Base-by-base conservation (phyloP, 441 rosid species). In the Capsella rubella region DNA sequence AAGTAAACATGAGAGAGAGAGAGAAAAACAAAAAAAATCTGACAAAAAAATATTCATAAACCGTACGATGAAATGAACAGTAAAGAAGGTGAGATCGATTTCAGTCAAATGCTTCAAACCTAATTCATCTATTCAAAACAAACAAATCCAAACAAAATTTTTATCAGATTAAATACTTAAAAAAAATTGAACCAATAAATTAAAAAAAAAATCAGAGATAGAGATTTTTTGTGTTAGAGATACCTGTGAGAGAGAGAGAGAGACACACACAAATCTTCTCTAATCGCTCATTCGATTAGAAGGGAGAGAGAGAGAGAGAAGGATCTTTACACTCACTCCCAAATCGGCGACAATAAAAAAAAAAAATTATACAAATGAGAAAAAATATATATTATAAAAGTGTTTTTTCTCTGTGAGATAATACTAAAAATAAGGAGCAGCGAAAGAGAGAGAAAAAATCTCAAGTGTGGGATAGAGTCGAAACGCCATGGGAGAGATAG, bases 81-180 rank as follows among this genome's bases (percentile, higher is more conserved):
- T 58, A 42, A 72, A 47, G 57, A 54, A 64, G 47, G 37, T 56
- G 71, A 8, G 56, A 73, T 73, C 77, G 56, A 63, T 35, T 35
- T 75, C 74, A 61, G 51, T 21, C 25, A 21, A 21, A 21, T 21
- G 25, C 25, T 21, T 21, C 25, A 21, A 21, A 21, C 25, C 25
- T 21, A 21, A 21, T 21, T 21, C 25, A 21, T 21, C 25, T 2
- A 21, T 21, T 21, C 25, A 21, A 21, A 21, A 21, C 25, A 21
- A 21, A 21, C 25, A 21, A 21, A 21, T 21, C 25, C 25, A 21
- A 21, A 21, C 25, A 21, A 21, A 21, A 21, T 1, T 1, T 21
- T 21, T 21, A 2, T 2, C 25, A 21, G 25, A 21, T 21, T 21
- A 21, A 21, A 21, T 21, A 21, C 25, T 21, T 21, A 0, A 21